Evolutionary conservation across 257 asterid genomes (phyloP), one percentile per base, ranked within the genome.

Genomic region (Solanum dulcamara): DNA sequence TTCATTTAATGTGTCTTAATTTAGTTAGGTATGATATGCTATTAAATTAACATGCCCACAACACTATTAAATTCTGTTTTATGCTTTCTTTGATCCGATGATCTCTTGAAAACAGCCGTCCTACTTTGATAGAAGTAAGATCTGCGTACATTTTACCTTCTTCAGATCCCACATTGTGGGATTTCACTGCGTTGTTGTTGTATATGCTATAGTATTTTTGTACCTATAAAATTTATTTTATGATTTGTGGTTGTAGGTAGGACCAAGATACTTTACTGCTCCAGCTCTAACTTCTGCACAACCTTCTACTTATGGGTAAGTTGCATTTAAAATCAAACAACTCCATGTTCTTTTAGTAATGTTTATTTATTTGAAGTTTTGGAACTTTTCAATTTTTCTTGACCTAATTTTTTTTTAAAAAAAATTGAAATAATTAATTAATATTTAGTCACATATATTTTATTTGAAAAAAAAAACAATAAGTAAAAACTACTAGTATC

Each of bases 261-360:
- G 92, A 87, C 85, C 70, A 55, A 60, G 87, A 10, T 32, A 81
- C 81, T 83, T 85, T 32, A 87, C 88, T 40, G 88, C 89, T 17
- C 88, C 87, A 84, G 89, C 88, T 85, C 89, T 87, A 67, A 42
- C 81, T 68, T 83, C 81, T 28, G 42, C 33, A 4, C 81, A 44
- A 55, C 14, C 81, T 38, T 8, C 35, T 12, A 30, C 30, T 26
- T 28, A 77, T 77, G 12, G 62, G 82, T 77, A 20, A 77, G 82
- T 77, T 46, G 17, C 81, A n/a, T 40, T 24, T 74, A 33, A 35
- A 38, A 74, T 7, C 35, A 48, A 72, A 38, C 18, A 40, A n/a
- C 55, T 72, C 11, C 38, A 64, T 13, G 38, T 28, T 64, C 14
- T 14, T 50, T 50, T 50, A 37, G 7, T n/a, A 59, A 4, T 24